Conservation (phyloP, 2,329 filamentous ascomycete genomes). For the Eutypa lata region DNA sequence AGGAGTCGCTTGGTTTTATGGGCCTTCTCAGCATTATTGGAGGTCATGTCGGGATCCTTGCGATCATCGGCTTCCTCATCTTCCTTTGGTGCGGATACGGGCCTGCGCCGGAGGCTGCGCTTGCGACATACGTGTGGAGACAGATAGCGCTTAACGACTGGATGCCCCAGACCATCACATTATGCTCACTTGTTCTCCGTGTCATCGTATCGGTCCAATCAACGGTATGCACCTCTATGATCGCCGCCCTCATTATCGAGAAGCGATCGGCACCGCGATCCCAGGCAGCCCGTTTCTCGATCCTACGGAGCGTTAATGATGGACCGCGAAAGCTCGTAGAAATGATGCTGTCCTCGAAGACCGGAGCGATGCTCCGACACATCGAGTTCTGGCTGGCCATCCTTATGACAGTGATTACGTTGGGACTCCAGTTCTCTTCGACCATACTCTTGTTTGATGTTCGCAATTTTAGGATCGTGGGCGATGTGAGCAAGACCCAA, state of each 20-base stretch:
- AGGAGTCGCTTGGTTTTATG: constrained; percentile 6
- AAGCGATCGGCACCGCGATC: constrained; percentile 6
- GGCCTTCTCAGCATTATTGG: constrained; percentile 4
- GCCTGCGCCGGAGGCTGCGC: constrained; percentile 2
- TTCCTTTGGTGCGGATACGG: constrained; percentile 14
- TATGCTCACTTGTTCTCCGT: constrained; percentile 3
- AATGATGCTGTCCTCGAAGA: constrained; percentile 3
- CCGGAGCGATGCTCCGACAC: constrained; percentile 1
- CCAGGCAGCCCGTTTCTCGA: constrained; percentile 8
- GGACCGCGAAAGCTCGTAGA: constrained; percentile 6
- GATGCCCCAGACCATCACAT: constrained; percentile 7
- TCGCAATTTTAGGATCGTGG: constrained; percentile 4
- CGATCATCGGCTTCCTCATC: constrained; percentile 4
- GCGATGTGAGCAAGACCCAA: not conserved
- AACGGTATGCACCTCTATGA: constrained; percentile 10
- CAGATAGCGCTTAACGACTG: constrained; percentile 6
- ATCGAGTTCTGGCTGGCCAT: constrained; percentile 6
- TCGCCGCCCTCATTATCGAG: constrained; percentile 9
- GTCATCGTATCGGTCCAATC: constrained; percentile 3
- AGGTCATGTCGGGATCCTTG: constrained; percentile 5
- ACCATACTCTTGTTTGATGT: constrained; percentile 9
- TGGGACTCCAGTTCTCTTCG: constrained; percentile 9
- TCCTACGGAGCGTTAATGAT: constrained; percentile 9
- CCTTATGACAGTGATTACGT: constrained; percentile 1
- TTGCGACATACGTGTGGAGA: constrained; percentile 8